phyloP scores from a whole-genome alignment of 352 stramenopile species.

The Globisporangium uncinulatum region DNA sequence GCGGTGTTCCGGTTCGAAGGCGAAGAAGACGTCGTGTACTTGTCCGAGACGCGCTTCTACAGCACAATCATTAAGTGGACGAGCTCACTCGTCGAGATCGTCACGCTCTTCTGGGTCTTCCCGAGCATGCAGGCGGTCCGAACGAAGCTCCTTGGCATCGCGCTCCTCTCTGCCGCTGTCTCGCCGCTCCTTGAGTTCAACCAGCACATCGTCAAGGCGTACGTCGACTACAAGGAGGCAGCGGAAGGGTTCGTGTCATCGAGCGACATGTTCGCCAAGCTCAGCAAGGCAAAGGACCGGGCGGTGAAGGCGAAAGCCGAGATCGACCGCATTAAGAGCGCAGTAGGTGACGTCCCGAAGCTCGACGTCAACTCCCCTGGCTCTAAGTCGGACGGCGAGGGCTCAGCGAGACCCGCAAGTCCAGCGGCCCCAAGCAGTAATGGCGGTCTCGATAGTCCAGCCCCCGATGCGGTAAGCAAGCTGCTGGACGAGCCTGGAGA shows the following conservation, averaged over 20 bases:
- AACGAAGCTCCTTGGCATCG: constrained; percentile 20
- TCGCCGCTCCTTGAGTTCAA: constrained; percentile 47
- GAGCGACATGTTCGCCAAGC: constrained; percentile 17
- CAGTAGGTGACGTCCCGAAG: neutral
- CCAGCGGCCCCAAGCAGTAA: too few relatives aligned
- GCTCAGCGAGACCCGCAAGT: too few relatives aligned
- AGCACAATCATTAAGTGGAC: constrained; percentile 45
- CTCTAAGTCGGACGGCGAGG: too few relatives aligned
- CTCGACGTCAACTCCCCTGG: too few relatives aligned
- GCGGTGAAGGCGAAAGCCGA: constrained; percentile 1
- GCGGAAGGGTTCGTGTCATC: constrained; percentile 24
- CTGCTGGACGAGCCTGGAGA: too few relatives aligned
- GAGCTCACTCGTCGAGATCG: constrained; percentile 41
- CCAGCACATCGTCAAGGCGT: constrained; percentile 44
- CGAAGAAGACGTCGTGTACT: constrained; percentile 46
- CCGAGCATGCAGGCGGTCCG: constrained; percentile 7
- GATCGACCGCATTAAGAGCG: constrained; percentile 1
- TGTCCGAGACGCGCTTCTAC: constrained; percentile 44
- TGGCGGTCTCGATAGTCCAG: too few relatives aligned
- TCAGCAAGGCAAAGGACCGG: constrained; percentile 14
- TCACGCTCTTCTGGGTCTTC: constrained; percentile 35
- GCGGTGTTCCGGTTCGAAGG: constrained; percentile 21
- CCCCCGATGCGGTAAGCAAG: too few relatives aligned
- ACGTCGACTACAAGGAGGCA: constrained; percentile 42
- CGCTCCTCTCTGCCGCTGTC: constrained; percentile 32